Conservation (phyloP, 2,329 filamentous ascomycete genomes). For the Myriosclerotinia duriaeana region DNA sequence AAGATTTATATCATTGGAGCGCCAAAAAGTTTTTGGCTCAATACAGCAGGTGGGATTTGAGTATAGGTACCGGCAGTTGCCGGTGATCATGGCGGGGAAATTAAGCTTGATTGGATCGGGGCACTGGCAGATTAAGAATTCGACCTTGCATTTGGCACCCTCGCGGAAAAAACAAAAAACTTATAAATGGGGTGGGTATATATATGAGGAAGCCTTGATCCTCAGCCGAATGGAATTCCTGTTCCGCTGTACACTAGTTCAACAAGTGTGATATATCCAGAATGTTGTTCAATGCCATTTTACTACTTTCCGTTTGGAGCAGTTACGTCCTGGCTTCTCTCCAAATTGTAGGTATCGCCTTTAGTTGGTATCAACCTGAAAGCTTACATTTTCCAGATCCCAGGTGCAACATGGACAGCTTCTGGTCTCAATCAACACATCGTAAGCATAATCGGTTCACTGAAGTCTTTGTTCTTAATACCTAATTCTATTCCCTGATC, state of each 20-base stretch:
- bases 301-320: constrained; percentile 15
- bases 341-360: constrained; percentile 14
- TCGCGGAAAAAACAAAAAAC: too few species aligned
- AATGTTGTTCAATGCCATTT: neutral
- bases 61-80: neutral
- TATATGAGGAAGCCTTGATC: constrained; percentile 1
- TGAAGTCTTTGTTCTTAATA: too few species aligned
- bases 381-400: constrained; percentile 28
- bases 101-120: neutral
- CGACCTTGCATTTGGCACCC: neutral
- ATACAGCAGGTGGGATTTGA: neutral
- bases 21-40: constrained; percentile 5
- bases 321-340: constrained; percentile 16
- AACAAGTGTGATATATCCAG: neutral
- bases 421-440: constrained; percentile 51
- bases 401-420: constrained; percentile 38
- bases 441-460: too few species aligned
- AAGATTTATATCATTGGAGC: constrained; percentile 10
- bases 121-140: neutral
- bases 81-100: neutral
- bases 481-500: too few species aligned
- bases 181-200: neutral
- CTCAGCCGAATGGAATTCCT: neutral
- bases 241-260: neutral
- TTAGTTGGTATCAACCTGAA: neutral